Evolutionary conservation across 2,329 filamentous ascomycete genomes (phyloP).

Genomic region (Lizonia empirigonia): DNA sequence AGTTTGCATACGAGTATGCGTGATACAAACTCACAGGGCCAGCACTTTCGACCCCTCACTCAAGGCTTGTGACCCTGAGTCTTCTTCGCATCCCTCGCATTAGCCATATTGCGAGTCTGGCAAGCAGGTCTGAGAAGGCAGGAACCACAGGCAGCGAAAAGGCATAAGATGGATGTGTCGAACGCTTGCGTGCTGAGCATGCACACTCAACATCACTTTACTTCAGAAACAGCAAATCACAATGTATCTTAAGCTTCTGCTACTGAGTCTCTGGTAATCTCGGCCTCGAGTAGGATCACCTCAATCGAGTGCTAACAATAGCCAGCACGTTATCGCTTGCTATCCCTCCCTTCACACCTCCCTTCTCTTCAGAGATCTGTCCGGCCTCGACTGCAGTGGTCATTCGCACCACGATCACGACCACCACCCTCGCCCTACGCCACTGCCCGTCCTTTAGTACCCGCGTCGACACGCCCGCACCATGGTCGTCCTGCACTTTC

Average conservation of each 20-base stretch:
- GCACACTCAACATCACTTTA: not conserved
- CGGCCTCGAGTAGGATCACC: not conserved
- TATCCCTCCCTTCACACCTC: slow-evolving; percentile 5
- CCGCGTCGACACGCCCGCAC: slow-evolving; percentile 20
- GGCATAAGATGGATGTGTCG: not conserved
- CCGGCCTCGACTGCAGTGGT: slow-evolving; percentile 19
- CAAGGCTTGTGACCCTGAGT: not conserved
- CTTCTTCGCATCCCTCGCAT: slow-evolving; percentile 9
- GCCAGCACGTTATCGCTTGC: slow-evolving; percentile 8
- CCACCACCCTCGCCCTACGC: slow-evolving; percentile 9
- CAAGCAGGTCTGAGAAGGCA: not conserved
- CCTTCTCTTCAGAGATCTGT: slow-evolving; percentile 18
- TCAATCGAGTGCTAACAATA: not conserved
- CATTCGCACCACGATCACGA: slow-evolving; percentile 15
- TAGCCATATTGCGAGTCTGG: not conserved
- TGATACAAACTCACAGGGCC: slow-evolving; percentile 4
- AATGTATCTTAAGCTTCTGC: not conserved
- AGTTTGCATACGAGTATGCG: not conserved
- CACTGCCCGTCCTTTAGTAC: slow-evolving; percentile 24
- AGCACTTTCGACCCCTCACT: not conserved
- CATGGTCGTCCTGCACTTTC: slow-evolving; percentile 23
- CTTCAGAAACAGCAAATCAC: not conserved
- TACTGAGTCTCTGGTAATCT: not conserved
- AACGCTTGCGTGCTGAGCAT: not conserved
- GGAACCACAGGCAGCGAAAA: not conserved